Base-by-base conservation (phyloP, 345 rosid genomes). In the Stellera chamaejasme region DNA sequence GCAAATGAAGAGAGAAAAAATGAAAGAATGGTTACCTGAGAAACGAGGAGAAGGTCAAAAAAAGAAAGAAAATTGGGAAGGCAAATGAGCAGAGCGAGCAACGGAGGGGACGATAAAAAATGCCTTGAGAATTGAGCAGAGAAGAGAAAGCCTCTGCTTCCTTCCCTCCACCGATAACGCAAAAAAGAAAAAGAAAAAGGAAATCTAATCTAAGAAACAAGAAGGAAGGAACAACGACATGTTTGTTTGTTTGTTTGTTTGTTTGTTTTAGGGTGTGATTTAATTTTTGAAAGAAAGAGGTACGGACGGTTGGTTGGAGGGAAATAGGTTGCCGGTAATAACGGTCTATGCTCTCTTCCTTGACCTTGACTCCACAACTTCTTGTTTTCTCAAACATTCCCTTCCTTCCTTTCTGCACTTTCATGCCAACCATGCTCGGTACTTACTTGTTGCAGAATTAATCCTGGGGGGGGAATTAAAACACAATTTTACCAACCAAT, bases 241-340 rank as follows among this genome's bases (percentile, higher is more conserved):
- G n/a, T n/a, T n/a, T n/a, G n/a, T n/a, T n/a, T n/a, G n/a, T n/a
- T n/a, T n/a, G n/a, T n/a, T n/a, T n/a, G n/a, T n/a, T n/a, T n/a
- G n/a, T n/a, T n/a, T n/a, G n/a, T n/a, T n/a, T n/a, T n/a, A n/a
- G n/a, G n/a, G n/a, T n/a, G n/a, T n/a, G n/a, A n/a, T n/a, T 7
- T 7, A 32, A 32, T 32, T 32, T 32, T 7, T 32, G 39, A 32
- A 7, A 7, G 3, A 4, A 32, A 32, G 7, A 4, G 7, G 7
- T 32, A 32, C 39, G 39, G n/a, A n/a, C n/a, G n/a, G n/a, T n/a
- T n/a, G n/a, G 7, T 32, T 3, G 5, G 58, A 15, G 41, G 6
- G 45, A 42, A 54, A 48, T 14, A n/a, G n/a, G n/a, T 59, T 27
- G 63, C 59, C 61, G 58, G 63, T n/a, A 27, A 52, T 14, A 52